Conservation (phyloP, 495 filamentous ascomycete genomes). For the Aspergillus funiculosus region DNA sequence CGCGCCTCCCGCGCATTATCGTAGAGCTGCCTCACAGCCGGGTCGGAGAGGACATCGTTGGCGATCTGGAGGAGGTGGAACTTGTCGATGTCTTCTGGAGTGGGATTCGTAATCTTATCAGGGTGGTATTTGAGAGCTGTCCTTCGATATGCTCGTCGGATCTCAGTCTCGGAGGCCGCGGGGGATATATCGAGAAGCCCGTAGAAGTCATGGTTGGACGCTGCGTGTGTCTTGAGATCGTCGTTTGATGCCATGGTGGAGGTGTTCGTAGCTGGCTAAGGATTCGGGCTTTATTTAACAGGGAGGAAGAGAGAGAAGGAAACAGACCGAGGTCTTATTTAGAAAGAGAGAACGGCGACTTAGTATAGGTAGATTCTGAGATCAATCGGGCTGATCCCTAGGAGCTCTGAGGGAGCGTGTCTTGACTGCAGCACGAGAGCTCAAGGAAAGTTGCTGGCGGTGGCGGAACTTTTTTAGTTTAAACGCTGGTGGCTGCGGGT, state of each 20-base stretch:
- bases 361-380: too few relatives aligned
- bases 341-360: background rate
- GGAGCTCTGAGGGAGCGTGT: too few relatives aligned
- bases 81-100: constrained; percentile 55
- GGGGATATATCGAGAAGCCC: constrained; percentile 64
- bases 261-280: background rate
- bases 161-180: constrained; percentile 59
- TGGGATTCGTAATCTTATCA: constrained; percentile 63
- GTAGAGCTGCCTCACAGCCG: constrained; percentile 56
- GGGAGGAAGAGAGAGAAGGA: background rate
- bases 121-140: constrained; percentile 88
- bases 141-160: constrained; percentile 83
- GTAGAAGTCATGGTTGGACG: constrained; percentile 72
- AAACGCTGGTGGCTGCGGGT: background rate
- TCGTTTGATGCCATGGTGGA: constrained; percentile 39
- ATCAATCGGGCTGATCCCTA: too few relatives aligned
- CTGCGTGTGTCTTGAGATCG: constrained; percentile 50
- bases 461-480: constrained; percentile 12
- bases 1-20: constrained; percentile 62
- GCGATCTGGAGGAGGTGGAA: constrained; percentile 71
- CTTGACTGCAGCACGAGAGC: background rate
- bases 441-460: constrained; percentile 5
- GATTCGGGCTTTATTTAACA: background rate
- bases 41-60: constrained; percentile 64
- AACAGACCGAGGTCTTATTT: background rate